Conservation (phyloP, 768 basidiomycete species). For the Grammothele lineata region DNA sequence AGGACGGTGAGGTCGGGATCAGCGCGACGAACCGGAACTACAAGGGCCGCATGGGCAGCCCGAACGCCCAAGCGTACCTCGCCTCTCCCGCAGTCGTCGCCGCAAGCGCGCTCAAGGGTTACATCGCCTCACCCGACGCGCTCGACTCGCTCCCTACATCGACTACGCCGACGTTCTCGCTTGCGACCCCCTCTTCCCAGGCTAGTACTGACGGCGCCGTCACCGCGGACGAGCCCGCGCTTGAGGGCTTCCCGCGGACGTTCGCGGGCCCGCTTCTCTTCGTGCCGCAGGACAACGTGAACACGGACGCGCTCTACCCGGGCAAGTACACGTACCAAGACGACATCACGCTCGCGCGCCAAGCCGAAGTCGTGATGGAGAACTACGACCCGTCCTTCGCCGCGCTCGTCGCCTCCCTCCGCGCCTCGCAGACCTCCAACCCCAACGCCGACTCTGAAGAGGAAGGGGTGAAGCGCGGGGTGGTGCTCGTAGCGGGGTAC, state of each 20-base stretch:
- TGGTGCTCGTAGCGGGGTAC: slow-evolving; percentile 87
- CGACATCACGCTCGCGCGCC: slow-evolving; percentile 91
- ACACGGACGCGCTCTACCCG: slow-evolving; percentile 98
- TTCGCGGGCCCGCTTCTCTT: slow-evolving; percentile 90
- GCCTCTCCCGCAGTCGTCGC: slow-evolving; percentile 97
- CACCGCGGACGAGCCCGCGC: slow-evolving; percentile 53
- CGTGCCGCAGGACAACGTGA: slow-evolving; percentile 93
- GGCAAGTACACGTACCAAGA: slow-evolving; percentile 99
- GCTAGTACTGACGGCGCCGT: slow-evolving; percentile 11
- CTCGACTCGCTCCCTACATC: slow-evolving; percentile 54
- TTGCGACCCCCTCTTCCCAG: slow-evolving; percentile 29
- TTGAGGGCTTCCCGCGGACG: slow-evolving; percentile 75
- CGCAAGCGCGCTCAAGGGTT: slow-evolving; percentile 89
- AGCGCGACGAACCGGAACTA: slow-evolving; percentile 99
- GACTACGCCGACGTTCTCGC: slow-evolving; percentile 55
- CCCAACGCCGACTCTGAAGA: slow-evolving; percentile 7
- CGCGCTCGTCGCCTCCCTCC: slow-evolving; percentile 52
- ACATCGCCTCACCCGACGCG: slow-evolving; percentile 79
- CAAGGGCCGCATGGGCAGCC: slow-evolving; percentile 97
- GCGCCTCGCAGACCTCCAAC: slow-evolving; percentile 21
- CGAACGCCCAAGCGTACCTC: slow-evolving; percentile 92
- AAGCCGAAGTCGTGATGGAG: slow-evolving; percentile 98
- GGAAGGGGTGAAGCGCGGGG: slow-evolving; percentile 46
- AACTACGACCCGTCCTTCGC: slow-evolving; percentile 95
- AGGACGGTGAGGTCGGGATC: slow-evolving; percentile 94